Evolutionary conservation across 768 basidiomycete genomes (phyloP), one percentile per base, ranked within the genome.

Genomic region (Leucocoprinus leucothites): DNA sequence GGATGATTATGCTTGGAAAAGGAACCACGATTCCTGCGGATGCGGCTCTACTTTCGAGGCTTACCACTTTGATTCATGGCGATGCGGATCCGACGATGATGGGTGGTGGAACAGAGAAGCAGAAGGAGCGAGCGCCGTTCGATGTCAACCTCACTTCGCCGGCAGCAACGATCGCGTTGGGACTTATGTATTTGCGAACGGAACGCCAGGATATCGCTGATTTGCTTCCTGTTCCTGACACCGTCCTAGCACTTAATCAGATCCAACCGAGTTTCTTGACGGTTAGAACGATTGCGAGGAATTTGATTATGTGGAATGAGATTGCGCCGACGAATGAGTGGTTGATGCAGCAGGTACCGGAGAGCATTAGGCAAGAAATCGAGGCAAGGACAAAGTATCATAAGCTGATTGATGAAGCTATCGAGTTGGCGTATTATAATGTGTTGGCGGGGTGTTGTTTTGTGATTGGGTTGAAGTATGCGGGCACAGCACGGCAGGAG

Each of bases 1-100:
- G 97, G 3, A 90, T 97, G 85, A 88, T 96, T 69, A 96, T 98
- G 89, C 81, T 98, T 14, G 95, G 92, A 5, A 86, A 86, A 61
- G 95, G 97, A 1, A 78, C 83, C 0, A 76, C 79, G 7, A 85
- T 87, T 31, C 89, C 89, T 1, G 91, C 91, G 1, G 95, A 97
- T 60, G 69, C 85, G 55, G 74, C 77, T 9, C 74, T 91, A 46
- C 70, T 95, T 16, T 77, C 80, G 28, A 82, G 86, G 24, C 70
- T 98, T 44, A 84, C 82, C 36, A 67, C 82, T n/a, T 78, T 94
- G 31, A 80, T 96, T 45, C 87, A 90, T 51, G 91, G 94, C 9
- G 84, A 90, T 63, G 72, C 78, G 5, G 77, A 77, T 45, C 67
- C 74, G 9, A 63, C 71, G 34, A 62, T 69, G 14, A 71, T 71